Conservation (phyloP, 495 filamentous ascomycete genomes). For the Neurospora intermedia region DNA sequence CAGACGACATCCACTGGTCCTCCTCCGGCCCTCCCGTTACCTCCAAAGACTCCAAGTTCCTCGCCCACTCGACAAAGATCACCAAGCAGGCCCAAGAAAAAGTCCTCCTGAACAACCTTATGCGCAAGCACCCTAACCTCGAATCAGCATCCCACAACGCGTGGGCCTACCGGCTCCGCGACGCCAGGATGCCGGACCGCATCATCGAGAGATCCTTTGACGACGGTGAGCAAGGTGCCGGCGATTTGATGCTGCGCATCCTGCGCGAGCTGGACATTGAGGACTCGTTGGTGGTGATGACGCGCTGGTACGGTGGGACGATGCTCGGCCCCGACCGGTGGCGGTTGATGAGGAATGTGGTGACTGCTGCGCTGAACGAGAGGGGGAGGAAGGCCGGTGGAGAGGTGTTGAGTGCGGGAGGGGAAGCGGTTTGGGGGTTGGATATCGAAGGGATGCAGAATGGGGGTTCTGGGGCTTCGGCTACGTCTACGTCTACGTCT, state of each 20-base stretch:
- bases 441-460: constrained; percentile 52
- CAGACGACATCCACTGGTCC: constrained; percentile 19
- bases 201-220: constrained; percentile 78
- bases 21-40: constrained; percentile 31
- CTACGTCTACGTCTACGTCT: constrained; percentile 4
- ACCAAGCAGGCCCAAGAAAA: constrained; percentile 26
- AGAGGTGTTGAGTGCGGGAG: constrained; percentile 3
- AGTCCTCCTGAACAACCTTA: constrained; percentile 27
- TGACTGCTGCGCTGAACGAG: constrained; percentile 36
- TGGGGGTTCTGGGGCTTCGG: not conserved
- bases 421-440: constrained; percentile 63
- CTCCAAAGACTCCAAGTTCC: constrained; percentile 39
- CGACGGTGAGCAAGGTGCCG: constrained; percentile 85
- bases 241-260: constrained; percentile 65
- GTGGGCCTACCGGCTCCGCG: constrained; percentile 36
- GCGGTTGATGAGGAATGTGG: constrained; percentile 43
- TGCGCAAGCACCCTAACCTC: constrained; percentile 29
- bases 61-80: constrained; percentile 36
- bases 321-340: constrained; percentile 74
- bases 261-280: constrained; percentile 72
- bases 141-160: constrained; percentile 41
- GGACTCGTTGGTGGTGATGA: constrained; percentile 79
- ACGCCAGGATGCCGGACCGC: constrained; percentile 15
- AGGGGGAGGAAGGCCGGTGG: constrained; percentile 30
- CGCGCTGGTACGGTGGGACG: constrained; percentile 86